These are phyloP conservation scores for Chiua virens DNA, from an alignment of 768 basidiomycete genomes.

Conservation along the genomic window DNA sequence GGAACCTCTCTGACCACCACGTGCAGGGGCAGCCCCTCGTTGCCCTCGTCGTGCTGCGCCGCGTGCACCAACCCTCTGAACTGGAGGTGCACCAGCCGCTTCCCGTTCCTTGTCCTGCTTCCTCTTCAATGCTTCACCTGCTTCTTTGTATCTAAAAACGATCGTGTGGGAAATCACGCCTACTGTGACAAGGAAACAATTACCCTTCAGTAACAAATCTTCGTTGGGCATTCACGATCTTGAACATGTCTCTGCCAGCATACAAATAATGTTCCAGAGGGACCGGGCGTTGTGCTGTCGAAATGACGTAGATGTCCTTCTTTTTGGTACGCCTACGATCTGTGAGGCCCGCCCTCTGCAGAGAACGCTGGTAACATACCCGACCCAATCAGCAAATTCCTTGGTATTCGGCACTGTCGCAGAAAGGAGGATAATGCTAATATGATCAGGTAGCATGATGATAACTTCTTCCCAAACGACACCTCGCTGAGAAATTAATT, in stretches of 20 bases:
- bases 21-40: constrained; percentile 47
- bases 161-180: constrained; percentile 2
- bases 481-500: constrained; percentile 64
- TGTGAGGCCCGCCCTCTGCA: constrained; percentile 6
- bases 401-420: constrained; percentile 98
- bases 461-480: constrained; percentile 99
- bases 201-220: constrained; percentile 76
- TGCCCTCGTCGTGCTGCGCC: constrained; percentile 56
- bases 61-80: constrained; percentile 81
- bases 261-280: constrained; percentile 97
- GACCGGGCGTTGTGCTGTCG: constrained; percentile 92
- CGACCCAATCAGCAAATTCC: constrained; percentile 99
- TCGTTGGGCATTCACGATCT: constrained; percentile 84
- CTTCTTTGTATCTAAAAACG: constrained; percentile 75
- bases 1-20: constrained; percentile 55
- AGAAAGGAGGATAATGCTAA: constrained; percentile 94
- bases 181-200: background rate
- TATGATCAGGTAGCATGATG: constrained; percentile 98
- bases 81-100: constrained; percentile 86
- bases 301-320: constrained; percentile 99
- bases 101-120: constrained; percentile 99
- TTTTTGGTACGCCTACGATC: constrained; percentile 87
- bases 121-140: constrained; percentile 80
- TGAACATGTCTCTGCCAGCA: constrained; percentile 89
- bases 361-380: constrained; percentile 52